Conservation (phyloP, 208 protist genomes). For the Crithidia acanthocephali region DNA sequence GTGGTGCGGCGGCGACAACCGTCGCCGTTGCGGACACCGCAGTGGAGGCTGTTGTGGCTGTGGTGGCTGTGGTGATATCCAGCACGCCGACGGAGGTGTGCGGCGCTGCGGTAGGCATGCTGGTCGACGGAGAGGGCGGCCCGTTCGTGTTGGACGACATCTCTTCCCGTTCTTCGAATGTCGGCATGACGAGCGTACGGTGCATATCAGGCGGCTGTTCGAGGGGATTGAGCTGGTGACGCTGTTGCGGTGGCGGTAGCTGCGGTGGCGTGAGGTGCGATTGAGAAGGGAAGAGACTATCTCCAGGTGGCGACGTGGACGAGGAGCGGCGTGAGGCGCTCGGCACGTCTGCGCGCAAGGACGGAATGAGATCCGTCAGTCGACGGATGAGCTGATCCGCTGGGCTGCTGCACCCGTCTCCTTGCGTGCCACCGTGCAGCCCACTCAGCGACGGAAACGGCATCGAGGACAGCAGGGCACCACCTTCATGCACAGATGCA, state of each 20-base stretch:
- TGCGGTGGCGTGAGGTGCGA: background rate
- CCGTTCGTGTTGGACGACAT: background rate
- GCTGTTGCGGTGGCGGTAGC: background rate
- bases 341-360: background rate
- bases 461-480: background rate
- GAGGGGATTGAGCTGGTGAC: background rate
- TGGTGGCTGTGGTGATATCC: background rate
- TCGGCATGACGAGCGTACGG: background rate
- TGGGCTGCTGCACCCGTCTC: background rate
- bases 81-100: background rate
- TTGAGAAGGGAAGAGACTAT: background rate
- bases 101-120: slow-evolving; percentile 2
- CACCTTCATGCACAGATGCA: background rate
- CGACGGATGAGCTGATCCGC: background rate
- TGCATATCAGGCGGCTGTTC: too few relatives aligned
- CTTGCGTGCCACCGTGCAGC: background rate
- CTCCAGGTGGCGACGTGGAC: background rate
- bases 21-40: background rate
- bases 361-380: slow-evolving; percentile 1
- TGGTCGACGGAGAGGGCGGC: background rate
- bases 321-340: background rate
- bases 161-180: background rate
- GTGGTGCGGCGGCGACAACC: too few relatives aligned
- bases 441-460: background rate
- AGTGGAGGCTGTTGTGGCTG: background rate